Base-by-base conservation (phyloP, 192 early-diverging fungal genomes). In the Coemansia reversa region DNA sequence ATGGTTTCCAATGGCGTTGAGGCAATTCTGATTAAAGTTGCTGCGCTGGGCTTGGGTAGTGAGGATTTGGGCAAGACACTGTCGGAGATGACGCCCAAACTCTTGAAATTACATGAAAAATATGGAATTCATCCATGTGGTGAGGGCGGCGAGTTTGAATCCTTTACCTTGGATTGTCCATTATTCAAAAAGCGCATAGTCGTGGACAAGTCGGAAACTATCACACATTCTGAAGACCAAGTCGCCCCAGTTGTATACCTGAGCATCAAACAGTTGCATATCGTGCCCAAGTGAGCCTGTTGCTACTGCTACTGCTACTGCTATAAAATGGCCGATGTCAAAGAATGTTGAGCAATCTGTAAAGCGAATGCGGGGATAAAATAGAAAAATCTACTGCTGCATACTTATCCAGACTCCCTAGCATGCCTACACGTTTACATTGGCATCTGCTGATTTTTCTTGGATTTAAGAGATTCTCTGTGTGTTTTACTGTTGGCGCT, bases 91-190 rank as follows among this genome's bases (percentile, higher is more conserved):
- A 83, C 86, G 50, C 88, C 88, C n/a, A 74, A 87, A 48, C 83
- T 99, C 7, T 74, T 90, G 56, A 65, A 65, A 9, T 58, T 77
- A 87, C 81, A 90, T 65, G 74, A 89, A 27, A 87, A 86, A 58
- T 95, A 87, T 63, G 93, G 89, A 27, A 60, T 92, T 27, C 91
- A 99, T 74, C 83, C 94, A 5, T 97, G 95, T 64, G 97, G 97
- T 30, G 97, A 99, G 78, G 97, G 97, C 58, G 97, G 97, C 25
- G 97, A 99, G 79, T 99, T 91, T 67, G 97, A 99, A 66, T 92
- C 95, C 5, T 84, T 97, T 55, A 94, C 93, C 0, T 67, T 97
- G 35, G 94, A 99, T 63, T 94, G 90, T 61, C 96, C 96, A 3
- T 62, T 99, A 25, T 99, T 95, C 67, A 89, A 88, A 50, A 89